These are phyloP conservation scores for Ceratobasidium theobromae DNA, from an alignment of 1,284 basidiomycete species.

Conservation along the genomic window DNA sequence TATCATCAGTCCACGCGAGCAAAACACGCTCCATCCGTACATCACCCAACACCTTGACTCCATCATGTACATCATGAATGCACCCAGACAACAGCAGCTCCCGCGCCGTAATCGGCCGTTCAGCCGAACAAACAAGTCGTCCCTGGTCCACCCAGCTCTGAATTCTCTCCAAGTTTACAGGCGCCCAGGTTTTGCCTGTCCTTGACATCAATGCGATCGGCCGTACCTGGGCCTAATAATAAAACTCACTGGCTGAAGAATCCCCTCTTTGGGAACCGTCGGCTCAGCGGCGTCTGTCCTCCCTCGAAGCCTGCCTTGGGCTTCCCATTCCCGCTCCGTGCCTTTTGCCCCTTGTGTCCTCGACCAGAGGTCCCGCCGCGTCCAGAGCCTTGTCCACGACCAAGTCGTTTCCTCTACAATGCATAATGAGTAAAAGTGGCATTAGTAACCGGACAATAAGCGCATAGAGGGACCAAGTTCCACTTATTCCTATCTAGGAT, in stretches of 20 bases:
- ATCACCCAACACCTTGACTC: slow-evolving; percentile 88
- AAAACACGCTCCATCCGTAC: slow-evolving; percentile 48
- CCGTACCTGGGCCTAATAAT: too few relatives aligned
- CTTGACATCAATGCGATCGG: slow-evolving; percentile 45
- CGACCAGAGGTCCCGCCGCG: slow-evolving; percentile 90
- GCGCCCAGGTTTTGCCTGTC: slow-evolving; percentile 72
- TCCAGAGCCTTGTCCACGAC: slow-evolving; percentile 88
- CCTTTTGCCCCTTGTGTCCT: slow-evolving; percentile 95
- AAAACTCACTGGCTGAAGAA: slow-evolving; percentile 84
- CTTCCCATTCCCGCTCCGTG: slow-evolving; percentile 87
- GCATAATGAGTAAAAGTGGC: not conserved
- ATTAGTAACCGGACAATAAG: not conserved
- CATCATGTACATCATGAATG: slow-evolving; percentile 84
- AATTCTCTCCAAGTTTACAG: slow-evolving; percentile 84
- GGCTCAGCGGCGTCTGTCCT: slow-evolving; percentile 93
- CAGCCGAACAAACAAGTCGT: slow-evolving; percentile 74
- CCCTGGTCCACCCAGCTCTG: slow-evolving; percentile 91
- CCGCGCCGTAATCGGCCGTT: slow-evolving; percentile 84
- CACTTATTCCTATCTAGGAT: too few relatives aligned
- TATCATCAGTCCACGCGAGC: not conserved
- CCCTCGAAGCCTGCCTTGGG: slow-evolving; percentile 88
- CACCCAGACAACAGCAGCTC: slow-evolving; percentile 85
- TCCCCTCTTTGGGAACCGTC: slow-evolving; percentile 90
- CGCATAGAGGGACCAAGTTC: too few relatives aligned
- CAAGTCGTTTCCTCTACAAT: slow-evolving; percentile 84